These are phyloP conservation scores for Alternaria arborescens DNA, from an alignment of 2,329 filamentous ascomycete species.

Conservation along the genomic window DNA sequence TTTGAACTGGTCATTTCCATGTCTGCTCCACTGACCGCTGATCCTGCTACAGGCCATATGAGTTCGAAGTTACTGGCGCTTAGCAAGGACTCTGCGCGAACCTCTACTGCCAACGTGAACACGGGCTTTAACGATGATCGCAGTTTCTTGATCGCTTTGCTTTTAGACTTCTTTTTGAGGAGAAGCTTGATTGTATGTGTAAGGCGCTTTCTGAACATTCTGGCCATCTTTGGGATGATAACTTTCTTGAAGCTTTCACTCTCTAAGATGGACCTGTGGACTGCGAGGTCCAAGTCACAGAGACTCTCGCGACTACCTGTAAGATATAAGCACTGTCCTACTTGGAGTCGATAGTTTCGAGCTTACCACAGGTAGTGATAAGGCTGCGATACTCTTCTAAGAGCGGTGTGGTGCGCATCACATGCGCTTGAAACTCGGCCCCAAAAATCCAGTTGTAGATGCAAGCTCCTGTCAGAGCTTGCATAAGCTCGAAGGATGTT, in stretches of 20 bases:
- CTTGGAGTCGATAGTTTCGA: background rate
- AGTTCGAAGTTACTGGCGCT: background rate
- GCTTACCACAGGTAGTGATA: background rate
- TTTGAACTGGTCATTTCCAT: background rate
- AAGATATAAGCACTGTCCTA: background rate
- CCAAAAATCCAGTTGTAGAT: constrained; percentile 14
- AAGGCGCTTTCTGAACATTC: background rate
- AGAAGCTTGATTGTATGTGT: background rate
- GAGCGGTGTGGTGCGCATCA: constrained; percentile 7
- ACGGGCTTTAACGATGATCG: background rate
- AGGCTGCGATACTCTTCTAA: constrained; percentile 9
- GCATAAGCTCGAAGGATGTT: background rate
- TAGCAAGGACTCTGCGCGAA: background rate
- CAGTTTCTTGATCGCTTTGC: background rate
- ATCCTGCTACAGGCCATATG: constrained; percentile 1
- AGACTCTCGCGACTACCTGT: constrained; percentile 5
- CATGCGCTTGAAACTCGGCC: background rate
- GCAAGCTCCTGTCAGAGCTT: constrained; percentile 14
- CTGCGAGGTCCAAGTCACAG: constrained; percentile 3
- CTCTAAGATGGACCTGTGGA: constrained; percentile 4
- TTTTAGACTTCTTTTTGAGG: background rate
- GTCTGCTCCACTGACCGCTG: background rate
- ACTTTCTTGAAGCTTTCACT: constrained; percentile 5
- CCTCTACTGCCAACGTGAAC: background rate
- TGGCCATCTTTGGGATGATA: background rate